Evolutionary conservation across 257 asterid species (phyloP), one percentile per base, ranked within the genome.

Genomic region (Primulina tabacum): DNA sequence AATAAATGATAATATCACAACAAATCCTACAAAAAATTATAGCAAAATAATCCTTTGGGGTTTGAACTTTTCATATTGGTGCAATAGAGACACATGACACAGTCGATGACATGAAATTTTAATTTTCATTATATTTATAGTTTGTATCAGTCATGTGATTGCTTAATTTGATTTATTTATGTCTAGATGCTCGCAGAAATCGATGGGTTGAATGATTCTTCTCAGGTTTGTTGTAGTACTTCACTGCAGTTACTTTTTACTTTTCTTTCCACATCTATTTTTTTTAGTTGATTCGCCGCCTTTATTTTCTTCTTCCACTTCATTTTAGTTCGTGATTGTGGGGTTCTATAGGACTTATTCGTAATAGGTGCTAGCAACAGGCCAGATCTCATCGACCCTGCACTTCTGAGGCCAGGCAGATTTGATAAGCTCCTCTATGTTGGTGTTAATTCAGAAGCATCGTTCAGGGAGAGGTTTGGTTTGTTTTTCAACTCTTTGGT

Each of bases 351-450:
- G 99, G 97, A 94, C 83, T 82, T 94, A 86, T 94, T 94, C 72
- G 89, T 94, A 57, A 94, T 94, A 60, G 99, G 99, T 74, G 99
- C 99, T 71, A 94, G 96, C 79, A 94, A 94, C 79, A 86, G 99
- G 77, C 99, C 99, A 7, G 99, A 94, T 82, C 99, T 94, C 65
- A 94, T 90, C 58, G 97, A 93, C 81, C 77, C 96, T 7, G 99
- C 97, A 24, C 96, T 94, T 76, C 75, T 94, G 99, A 83, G 99
- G 83, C 99, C 99, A 47, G 99, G 99, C 64, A 87, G 99, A 79
- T 93, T 93, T 20, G 99, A 93, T 82, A 93, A 93, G 88, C 99
- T 93, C 81, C 96, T 93, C 60, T 93, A 93, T 52, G 97, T 93
- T 70, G 99, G 99, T 70, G 97, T 93, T 70, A 90, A 87, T 82